Percentiles rank a stretch among this genome's conserved stretches.
Evolutionary conservation across 768 basidiomycete genomes (phyloP).

Genomic region (Leccinum variicolor): DNA sequence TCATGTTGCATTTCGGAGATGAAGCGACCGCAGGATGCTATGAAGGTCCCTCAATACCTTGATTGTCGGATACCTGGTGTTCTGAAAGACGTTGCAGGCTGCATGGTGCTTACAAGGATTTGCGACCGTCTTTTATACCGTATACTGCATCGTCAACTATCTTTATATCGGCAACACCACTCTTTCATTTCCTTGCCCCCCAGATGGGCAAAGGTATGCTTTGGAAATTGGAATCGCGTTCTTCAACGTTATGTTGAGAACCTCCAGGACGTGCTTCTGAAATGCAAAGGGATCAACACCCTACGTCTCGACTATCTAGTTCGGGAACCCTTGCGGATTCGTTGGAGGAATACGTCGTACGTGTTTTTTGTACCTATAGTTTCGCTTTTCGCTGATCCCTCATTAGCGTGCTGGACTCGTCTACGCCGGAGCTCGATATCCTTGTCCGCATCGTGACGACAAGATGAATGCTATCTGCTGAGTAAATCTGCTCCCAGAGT

Average conservation of each 20-base stretch:
- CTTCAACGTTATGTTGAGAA: constrained; percentile 51
- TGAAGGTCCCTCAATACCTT: constrained; percentile 43
- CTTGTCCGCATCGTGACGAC: too few species aligned
- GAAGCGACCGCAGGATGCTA: constrained; percentile 48
- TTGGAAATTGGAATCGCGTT: constrained; percentile 49
- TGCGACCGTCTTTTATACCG: constrained; percentile 45
- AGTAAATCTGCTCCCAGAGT: too few species aligned
- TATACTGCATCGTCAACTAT: constrained; percentile 47
- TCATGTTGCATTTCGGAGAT: constrained; percentile 59
- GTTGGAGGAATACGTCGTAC: too few species aligned
- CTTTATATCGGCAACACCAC: constrained; percentile 40
- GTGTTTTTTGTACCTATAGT: too few species aligned
- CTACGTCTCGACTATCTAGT: too few species aligned
- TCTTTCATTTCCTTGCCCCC: constrained; percentile 4
- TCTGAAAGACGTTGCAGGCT: constrained; percentile 16
- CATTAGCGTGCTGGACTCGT: too few species aligned
- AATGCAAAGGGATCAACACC: too few species aligned
- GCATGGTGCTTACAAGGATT: constrained; percentile 56
- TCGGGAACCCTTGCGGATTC: too few species aligned
- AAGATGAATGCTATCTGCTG: too few species aligned
- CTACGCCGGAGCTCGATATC: too few species aligned
- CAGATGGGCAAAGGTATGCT: constrained; percentile 48
- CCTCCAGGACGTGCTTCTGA: too few species aligned
- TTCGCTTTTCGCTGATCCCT: too few species aligned
- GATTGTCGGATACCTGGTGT: not conserved